Percentiles rank a stretch among this genome's conserved stretches.
These are phyloP conservation scores for Claviceps quebecensis DNA, from an alignment of 2,329 filamentous ascomycete species.

Conservation along the genomic window DNA sequence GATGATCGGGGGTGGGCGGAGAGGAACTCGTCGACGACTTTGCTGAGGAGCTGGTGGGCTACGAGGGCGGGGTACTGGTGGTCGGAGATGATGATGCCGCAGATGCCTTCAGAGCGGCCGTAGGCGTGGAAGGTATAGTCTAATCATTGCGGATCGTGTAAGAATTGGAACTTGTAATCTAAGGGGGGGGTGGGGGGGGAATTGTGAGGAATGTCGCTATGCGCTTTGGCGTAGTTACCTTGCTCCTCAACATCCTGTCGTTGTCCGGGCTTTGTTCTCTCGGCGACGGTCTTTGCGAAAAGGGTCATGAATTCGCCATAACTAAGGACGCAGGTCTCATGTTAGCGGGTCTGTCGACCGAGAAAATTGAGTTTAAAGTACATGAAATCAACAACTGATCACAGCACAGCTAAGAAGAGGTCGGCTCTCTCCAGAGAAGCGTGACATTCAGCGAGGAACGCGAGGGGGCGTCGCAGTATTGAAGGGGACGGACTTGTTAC, in stretches of 20 bases:
- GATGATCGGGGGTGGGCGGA: slow-evolving; percentile 56
- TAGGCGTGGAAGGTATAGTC: slow-evolving; percentile 70
- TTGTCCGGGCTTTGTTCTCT: slow-evolving; percentile 67
- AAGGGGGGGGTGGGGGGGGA: too few relatives aligned
- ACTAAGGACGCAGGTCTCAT: slow-evolving; percentile 10
- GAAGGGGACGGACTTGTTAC: slow-evolving; percentile 40
- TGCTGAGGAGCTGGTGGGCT: slow-evolving; percentile 75
- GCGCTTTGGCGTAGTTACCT: slow-evolving; percentile 30
- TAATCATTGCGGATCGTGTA: slow-evolving; percentile 2
- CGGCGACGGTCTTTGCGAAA: slow-evolving; percentile 76
- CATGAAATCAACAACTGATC: background rate
- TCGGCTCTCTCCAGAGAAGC: background rate
- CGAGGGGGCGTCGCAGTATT: background rate
- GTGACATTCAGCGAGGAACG: background rate
- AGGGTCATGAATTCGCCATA: slow-evolving; percentile 62
- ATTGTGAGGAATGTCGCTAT: too few relatives aligned
- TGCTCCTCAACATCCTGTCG: slow-evolving; percentile 77
- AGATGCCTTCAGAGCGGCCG: slow-evolving; percentile 58
- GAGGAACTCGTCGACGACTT: slow-evolving; percentile 78
- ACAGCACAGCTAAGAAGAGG: background rate
- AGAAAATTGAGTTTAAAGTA: background rate
- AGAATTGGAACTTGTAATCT: background rate
- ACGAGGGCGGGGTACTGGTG: slow-evolving; percentile 63
- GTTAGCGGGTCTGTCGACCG: slow-evolving; percentile 2
- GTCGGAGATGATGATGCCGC: slow-evolving; percentile 65